Percentiles rank a stretch among this genome's conserved stretches.
Evolutionary conservation across 495 filamentous ascomycete species (phyloP).

Genomic region (Aspergillus diversus): DNA sequence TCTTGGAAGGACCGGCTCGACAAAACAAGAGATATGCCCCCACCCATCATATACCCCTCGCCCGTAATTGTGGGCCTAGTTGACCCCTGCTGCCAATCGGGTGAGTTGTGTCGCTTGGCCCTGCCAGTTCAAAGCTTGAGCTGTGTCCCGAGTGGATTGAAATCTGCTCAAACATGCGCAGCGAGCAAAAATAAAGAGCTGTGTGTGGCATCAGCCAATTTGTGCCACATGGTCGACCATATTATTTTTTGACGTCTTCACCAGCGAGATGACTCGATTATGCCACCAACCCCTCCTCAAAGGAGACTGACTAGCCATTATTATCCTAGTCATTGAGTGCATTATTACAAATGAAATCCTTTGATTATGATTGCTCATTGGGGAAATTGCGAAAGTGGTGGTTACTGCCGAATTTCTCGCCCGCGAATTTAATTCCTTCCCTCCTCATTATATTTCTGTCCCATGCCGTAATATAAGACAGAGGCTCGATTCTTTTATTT

Average conservation of each 20-base stretch:
- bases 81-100: too few relatives aligned
- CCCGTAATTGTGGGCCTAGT: too few relatives aligned
- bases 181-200: not conserved
- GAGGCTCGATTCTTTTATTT: not conserved
- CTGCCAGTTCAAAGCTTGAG: too few relatives aligned
- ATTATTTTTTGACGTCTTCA: too few relatives aligned
- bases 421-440: not conserved
- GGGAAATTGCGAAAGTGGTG: not conserved
- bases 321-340: not conserved
- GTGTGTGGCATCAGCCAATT: not conserved
- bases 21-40: not conserved
- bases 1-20: not conserved
- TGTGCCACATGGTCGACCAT: not conserved
- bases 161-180: slow-evolving; percentile 17
- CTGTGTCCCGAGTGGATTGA: not conserved
- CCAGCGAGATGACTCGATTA: not conserved
- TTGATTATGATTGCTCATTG: not conserved
- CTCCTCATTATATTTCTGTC: not conserved
- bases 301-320: not conserved
- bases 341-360: not conserved
- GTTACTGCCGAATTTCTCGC: not conserved
- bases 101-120: too few relatives aligned
- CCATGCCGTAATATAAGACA: not conserved
- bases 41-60: not conserved
- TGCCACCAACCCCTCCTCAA: not conserved